These are phyloP conservation scores for Leucocoprinus birnbaumii DNA, from an alignment of 768 basidiomycete genomes.

Conservation along the genomic window DNA sequence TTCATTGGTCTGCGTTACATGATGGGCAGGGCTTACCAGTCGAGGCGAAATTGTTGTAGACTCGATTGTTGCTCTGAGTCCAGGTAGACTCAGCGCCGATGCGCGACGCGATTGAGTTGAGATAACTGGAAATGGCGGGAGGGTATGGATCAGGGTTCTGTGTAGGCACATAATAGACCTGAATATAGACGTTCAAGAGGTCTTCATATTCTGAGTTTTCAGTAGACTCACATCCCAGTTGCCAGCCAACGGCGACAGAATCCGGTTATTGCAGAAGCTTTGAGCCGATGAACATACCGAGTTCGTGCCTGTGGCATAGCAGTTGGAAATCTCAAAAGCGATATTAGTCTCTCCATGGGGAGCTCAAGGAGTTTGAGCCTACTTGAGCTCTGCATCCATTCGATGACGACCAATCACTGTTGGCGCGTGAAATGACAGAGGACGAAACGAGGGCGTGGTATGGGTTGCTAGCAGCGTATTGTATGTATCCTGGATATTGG, in stretches of 20 bases:
- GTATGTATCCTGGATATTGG: conserved; percentile 59
- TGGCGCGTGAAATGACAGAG: conserved; percentile 38
- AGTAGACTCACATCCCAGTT: conserved; percentile 50
- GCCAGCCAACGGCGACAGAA: conserved; percentile 52
- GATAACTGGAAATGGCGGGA: conserved; percentile 31
- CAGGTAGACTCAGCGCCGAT: conserved; percentile 45
- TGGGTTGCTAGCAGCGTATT: conserved; percentile 52
- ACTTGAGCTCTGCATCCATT: conserved; percentile 53
- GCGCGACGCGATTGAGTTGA: conserved; percentile 26
- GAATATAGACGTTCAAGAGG: neutral
- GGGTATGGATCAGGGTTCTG: conserved; percentile 46
- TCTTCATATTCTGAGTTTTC: too few relatives aligned
- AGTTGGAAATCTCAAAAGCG: conserved; percentile 41
- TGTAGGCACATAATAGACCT: conserved; percentile 48
- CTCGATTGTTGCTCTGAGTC: conserved; percentile 33
- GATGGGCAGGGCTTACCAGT: conserved; percentile 30
- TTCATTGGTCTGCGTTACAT: neutral
- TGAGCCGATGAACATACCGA: conserved; percentile 56
- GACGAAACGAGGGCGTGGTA: conserved; percentile 52
- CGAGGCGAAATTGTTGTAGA: conserved; percentile 44
- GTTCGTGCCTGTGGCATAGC: conserved; percentile 46
- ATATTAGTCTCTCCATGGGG: too few relatives aligned
- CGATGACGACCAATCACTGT: conserved; percentile 37
- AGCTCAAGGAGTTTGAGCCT: neutral
- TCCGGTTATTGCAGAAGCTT: conserved; percentile 52